phyloP scores from a whole-genome alignment of 192 early-diverging fungal species.

The Linnemannia hyalina region DNA sequence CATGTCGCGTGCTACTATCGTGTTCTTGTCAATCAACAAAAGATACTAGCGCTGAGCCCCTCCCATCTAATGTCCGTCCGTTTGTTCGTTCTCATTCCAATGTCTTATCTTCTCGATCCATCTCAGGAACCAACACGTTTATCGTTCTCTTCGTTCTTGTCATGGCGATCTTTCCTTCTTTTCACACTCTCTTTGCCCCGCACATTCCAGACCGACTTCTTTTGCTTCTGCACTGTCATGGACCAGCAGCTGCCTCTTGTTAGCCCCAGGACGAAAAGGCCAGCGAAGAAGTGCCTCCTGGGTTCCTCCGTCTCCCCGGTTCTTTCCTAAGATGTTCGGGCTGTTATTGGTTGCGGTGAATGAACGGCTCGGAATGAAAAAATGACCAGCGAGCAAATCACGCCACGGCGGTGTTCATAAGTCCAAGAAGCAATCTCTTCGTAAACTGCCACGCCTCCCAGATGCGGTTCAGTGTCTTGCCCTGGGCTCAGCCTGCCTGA shows the following conservation, averaged over 20 bases:
- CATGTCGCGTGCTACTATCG: too few relatives aligned
- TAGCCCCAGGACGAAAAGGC: not conserved
- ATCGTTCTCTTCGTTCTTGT: not conserved
- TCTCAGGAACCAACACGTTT: not conserved
- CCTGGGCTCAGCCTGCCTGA: not conserved
- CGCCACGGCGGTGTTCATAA: not conserved
- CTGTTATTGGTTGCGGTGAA: not conserved
- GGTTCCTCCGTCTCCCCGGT: not conserved
- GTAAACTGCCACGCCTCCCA: not conserved
- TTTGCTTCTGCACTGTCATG: not conserved
- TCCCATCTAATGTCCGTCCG: too few relatives aligned
- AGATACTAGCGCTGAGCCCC: too few relatives aligned
- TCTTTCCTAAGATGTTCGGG: slow-evolving; percentile 8
- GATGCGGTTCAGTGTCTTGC: not conserved
- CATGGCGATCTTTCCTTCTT: not conserved
- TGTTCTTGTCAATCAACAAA: too few relatives aligned
- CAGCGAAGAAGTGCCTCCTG: not conserved
- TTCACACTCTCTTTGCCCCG: not conserved
- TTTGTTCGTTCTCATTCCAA: too few relatives aligned
- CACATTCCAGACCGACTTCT: not conserved
- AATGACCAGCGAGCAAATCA: not conserved
- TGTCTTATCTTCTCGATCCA: too few relatives aligned
- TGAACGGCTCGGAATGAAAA: not conserved
- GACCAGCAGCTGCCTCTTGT: not conserved
- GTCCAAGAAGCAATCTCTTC: not conserved